Percentiles rank a stretch among this genome's conserved stretches.
Conservation (phyloP, 345 rosid species). For the Arabidopsis arenosa region DNA sequence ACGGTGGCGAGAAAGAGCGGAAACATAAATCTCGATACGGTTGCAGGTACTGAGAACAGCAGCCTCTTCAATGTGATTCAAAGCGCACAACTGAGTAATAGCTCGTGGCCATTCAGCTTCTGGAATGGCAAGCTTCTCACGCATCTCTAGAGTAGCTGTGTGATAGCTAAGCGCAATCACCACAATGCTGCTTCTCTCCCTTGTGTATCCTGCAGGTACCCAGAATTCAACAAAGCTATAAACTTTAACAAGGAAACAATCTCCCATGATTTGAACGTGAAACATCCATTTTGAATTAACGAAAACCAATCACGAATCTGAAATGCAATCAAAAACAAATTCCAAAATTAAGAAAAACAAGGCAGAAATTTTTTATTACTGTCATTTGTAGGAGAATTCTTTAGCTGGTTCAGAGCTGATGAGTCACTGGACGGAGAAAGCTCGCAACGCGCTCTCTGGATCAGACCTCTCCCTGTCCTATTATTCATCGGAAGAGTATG, state of each 20-base stretch:
- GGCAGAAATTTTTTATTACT: conserved; percentile 40
- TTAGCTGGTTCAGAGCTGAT: conserved; percentile 68
- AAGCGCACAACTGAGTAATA: conserved; percentile 66
- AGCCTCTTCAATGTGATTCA: conserved; percentile 87
- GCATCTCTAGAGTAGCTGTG: conserved; percentile 74
- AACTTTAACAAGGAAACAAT: no score
- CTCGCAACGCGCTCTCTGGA: conserved; percentile 52
- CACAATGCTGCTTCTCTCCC: conserved; percentile 69
- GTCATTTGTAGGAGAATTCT: conserved; percentile 55
- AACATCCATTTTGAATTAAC: no score
- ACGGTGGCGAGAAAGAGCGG: conserved; percentile 70
- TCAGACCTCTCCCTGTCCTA: conserved; percentile 33
- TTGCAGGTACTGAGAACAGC: conserved; percentile 82
- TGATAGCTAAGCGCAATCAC: conserved; percentile 71
- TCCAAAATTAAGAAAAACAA: no score
- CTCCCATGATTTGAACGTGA: no score
- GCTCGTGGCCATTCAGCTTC: conserved; percentile 82
- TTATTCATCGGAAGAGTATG: conserved; percentile 31
- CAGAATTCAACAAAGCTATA: no score
- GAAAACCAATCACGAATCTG: not conserved
- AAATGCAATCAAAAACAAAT: not conserved
- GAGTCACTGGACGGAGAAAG: conserved; percentile 44
- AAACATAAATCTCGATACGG: conserved; percentile 72
- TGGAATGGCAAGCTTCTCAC: conserved; percentile 72
- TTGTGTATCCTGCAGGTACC: conserved; percentile 55